Conservation (phyloP, 2,329 filamentous ascomycete genomes). For the Chaetothyriales sp. region DNA sequence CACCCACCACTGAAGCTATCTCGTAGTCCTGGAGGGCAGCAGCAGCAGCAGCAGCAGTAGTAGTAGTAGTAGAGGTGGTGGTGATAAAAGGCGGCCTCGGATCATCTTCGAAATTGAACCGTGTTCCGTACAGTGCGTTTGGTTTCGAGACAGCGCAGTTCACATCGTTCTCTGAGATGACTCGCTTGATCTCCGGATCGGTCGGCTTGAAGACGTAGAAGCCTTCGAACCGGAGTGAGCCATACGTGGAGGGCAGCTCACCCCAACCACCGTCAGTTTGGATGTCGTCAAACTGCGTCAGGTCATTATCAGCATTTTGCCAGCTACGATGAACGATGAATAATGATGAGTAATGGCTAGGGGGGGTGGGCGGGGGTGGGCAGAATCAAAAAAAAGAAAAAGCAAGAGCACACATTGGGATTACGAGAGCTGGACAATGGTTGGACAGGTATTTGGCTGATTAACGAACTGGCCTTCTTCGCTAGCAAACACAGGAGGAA, state of each 20-base stretch:
- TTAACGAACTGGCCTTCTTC: neutral
- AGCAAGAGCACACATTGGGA: neutral
- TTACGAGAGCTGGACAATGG: neutral
- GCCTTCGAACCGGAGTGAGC: slow-evolving; percentile 10
- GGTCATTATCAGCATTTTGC: neutral
- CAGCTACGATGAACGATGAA: neutral
- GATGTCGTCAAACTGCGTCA: slow-evolving; percentile 12
- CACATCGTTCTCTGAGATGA: slow-evolving; percentile 14
- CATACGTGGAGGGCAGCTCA: slow-evolving; percentile 6
- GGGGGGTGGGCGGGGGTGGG: no score
- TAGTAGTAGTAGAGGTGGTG: no score
- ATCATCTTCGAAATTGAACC: slow-evolving; percentile 3
- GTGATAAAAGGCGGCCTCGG: neutral
- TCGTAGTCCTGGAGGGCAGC: neutral
- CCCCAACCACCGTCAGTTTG: slow-evolving; percentile 8
- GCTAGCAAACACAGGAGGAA: neutral
- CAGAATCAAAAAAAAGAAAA: no score
- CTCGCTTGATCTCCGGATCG: slow-evolving; percentile 7
- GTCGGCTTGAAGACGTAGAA: slow-evolving; percentile 14
- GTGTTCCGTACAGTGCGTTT: slow-evolving; percentile 17
- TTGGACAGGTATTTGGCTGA: neutral
- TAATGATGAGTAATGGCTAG: neutral
- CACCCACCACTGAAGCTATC: neutral
- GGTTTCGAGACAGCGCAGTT: slow-evolving; percentile 19
- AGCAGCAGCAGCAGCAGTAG: no score